Conservation (phyloP, 2,329 filamentous ascomycete genomes). For the Thielaviopsis euricoi region DNA sequence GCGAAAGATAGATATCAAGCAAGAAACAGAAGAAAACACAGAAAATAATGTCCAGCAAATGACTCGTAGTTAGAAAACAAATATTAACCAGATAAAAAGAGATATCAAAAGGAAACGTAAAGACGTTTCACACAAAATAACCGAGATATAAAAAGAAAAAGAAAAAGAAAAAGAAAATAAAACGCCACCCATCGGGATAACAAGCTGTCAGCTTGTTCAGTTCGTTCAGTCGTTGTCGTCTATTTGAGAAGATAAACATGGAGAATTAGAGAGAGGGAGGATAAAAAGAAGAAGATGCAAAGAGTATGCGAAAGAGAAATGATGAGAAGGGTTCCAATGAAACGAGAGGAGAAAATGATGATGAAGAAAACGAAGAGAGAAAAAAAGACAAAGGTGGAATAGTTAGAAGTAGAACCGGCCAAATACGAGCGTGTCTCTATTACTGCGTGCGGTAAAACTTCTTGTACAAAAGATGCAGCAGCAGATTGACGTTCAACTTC, state of each 20-base stretch:
- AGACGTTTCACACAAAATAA: not conserved
- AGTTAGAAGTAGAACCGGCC: no score
- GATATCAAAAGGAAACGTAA: not conserved
- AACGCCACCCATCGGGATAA: not conserved
- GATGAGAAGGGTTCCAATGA: no score
- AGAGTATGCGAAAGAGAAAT: no score
- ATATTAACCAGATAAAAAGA: no score
- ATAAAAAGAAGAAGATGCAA: not conserved
- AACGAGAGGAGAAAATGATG: not conserved
- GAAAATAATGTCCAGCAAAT: no score
- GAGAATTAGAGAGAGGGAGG: not conserved
- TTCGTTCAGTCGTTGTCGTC: not conserved
- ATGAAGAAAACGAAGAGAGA: not conserved
- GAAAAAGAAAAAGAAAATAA: not conserved
- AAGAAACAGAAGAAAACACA: no score
- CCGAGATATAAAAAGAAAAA: not conserved
- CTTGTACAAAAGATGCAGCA: slow-evolving; percentile 94
- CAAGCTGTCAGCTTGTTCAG: not conserved
- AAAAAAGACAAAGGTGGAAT: no score
- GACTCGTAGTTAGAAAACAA: no score
- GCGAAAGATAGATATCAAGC: no score
- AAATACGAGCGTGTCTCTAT: slow-evolving; percentile 11
- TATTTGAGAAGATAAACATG: not conserved
- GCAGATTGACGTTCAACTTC: slow-evolving; percentile 86
- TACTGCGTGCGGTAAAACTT: slow-evolving; percentile 80